Evolutionary conservation across 495 filamentous ascomycete genomes (phyloP).

Genomic region (Xylaria scruposa): DNA sequence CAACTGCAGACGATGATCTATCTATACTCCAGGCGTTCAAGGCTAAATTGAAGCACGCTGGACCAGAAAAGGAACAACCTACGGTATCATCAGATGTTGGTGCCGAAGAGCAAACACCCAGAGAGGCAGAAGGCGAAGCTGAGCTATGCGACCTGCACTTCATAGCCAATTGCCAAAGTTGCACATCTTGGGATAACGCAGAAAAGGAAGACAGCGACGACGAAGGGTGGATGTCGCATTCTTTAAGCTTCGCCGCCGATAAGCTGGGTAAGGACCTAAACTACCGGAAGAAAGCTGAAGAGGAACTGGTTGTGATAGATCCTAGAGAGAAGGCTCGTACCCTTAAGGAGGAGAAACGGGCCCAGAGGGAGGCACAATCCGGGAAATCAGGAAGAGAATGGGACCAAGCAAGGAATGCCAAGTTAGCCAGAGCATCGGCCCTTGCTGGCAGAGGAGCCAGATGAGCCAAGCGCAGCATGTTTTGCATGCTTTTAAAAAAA

Average conservation of each 20-base stretch:
- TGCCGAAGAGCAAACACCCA: constrained; percentile 38
- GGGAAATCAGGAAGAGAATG: constrained; percentile 61
- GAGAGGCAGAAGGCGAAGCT: constrained; percentile 68
- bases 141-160: constrained; percentile 89
- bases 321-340: constrained; percentile 84
- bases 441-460: constrained; percentile 54
- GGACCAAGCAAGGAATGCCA: constrained; percentile 59
- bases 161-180: constrained; percentile 91
- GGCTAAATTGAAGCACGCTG: constrained; percentile 72
- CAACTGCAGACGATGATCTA: constrained; percentile 59
- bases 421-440: constrained; percentile 49
- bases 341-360: constrained; percentile 66
- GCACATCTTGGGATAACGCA: constrained; percentile 74
- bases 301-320: constrained; percentile 94
- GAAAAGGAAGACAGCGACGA: constrained; percentile 69
- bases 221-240: constrained; percentile 71
- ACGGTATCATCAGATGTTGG: constrained; percentile 40
- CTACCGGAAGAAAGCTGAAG: constrained; percentile 86
- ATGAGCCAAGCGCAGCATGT: constrained; percentile 24
- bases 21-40: constrained; percentile 78
- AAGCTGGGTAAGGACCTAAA: constrained; percentile 88
- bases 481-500: too few species aligned
- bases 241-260: constrained; percentile 85
- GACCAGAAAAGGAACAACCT: constrained; percentile 51
- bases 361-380: constrained; percentile 55